Percentiles rank a stretch among this genome's conserved stretches.
These are phyloP conservation scores for Fusarium anthophilum DNA, from an alignment of 2,329 filamentous ascomycete species.

Conservation along the genomic window DNA sequence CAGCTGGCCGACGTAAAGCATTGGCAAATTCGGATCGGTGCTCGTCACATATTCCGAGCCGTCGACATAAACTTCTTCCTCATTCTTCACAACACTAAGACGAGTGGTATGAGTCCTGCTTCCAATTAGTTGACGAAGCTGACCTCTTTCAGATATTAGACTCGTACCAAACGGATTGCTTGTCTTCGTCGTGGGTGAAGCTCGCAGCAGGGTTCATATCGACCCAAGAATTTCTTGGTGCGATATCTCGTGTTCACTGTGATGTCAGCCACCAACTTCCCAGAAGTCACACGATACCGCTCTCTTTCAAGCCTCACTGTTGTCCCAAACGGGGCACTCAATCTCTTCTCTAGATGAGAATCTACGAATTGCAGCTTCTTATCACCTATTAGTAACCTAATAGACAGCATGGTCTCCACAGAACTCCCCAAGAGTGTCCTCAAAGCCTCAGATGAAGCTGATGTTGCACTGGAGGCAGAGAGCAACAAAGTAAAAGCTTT, in stretches of 20 bases:
- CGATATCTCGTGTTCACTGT: rapidly evolving
- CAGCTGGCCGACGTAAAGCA: rapidly evolving
- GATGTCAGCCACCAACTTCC: neutral
- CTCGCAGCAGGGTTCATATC: neutral
- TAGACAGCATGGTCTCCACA: neutral
- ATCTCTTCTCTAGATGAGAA: neutral
- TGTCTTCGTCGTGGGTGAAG: rapidly evolving
- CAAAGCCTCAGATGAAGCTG: neutral
- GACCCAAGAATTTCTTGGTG: too few relatives aligned
- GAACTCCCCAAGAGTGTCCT: neutral
- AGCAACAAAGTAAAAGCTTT: neutral
- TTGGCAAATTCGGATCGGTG: rapidly evolving
- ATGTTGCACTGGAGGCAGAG: neutral
- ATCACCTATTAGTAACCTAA: neutral
- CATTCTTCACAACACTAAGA: neutral
- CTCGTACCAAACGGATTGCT: rapidly evolving
- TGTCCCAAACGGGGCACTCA: rapidly evolving
- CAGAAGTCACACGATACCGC: neutral
- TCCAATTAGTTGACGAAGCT: too few relatives aligned
- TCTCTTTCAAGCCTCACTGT: neutral
- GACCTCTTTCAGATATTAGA: too few relatives aligned
- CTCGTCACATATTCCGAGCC: neutral
- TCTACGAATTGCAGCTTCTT: neutral
- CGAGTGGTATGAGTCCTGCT: neutral
- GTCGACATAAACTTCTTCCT: neutral